These are phyloP conservation scores for Vitis rotundifolia DNA, from an alignment of 164 flowering plant species.

Conservation along the genomic window DNA sequence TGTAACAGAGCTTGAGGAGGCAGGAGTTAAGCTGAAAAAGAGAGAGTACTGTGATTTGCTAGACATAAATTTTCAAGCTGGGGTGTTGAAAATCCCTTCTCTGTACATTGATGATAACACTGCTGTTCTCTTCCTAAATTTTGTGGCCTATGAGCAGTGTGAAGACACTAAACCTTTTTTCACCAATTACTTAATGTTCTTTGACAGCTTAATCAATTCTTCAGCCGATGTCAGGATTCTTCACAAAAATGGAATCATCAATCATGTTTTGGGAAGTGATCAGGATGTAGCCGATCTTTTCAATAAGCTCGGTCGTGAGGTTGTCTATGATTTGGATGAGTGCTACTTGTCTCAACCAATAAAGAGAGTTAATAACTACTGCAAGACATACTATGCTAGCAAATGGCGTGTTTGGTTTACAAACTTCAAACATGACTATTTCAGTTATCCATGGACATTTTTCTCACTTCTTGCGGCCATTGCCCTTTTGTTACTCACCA, in stretches of 20 bases:
- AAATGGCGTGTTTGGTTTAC: conserved; percentile 19
- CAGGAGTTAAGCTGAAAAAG: conserved; percentile 17
- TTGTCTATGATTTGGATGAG: conserved; percentile 15
- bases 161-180: conserved; percentile 13
- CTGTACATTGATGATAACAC: conserved; percentile 27
- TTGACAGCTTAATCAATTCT: conserved; percentile 26
- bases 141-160: conserved; percentile 37
- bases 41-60: conserved; percentile 12
- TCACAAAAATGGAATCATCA: conserved; percentile 19
- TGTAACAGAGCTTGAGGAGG: conserved; percentile 25
- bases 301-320: conserved; percentile 23
- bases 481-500: conserved; percentile 22
- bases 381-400: conserved; percentile 1
- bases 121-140: conserved; percentile 26
- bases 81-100: conserved; percentile 28
- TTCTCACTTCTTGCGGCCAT: conserved; percentile 25
- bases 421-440: conserved; percentile 22
- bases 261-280: conserved; percentile 30
- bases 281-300: conserved; percentile 27
- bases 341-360: conserved; percentile 19
- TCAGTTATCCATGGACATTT: conserved; percentile 30
- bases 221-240: conserved; percentile 31
- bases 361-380: conserved; percentile 8
- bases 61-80: conserved; percentile 20
- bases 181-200: conserved; percentile 30